Conservation (phyloP, 73 alveolate species). For the Paramecium primaurelia region DNA sequence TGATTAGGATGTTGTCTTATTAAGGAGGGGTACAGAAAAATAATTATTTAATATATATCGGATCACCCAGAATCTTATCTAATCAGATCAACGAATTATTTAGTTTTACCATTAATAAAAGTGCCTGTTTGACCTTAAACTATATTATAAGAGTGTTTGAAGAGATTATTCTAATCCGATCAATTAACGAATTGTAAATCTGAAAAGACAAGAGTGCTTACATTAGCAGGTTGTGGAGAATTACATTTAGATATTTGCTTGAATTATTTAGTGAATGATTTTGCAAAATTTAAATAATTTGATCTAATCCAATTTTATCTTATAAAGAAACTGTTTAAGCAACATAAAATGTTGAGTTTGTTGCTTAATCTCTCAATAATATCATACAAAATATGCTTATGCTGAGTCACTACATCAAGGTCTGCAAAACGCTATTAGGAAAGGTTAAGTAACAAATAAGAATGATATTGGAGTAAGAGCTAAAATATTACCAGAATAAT, state of each 20-base stretch:
- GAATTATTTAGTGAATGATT: conserved; percentile 94
- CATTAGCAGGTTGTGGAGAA: conserved; percentile 96
- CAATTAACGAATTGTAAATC: conserved; percentile 93
- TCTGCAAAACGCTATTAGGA: too few relatives aligned
- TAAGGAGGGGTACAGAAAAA: conserved; percentile 64
- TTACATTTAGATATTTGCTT: conserved; percentile 96
- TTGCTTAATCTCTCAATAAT: conserved; percentile 98
- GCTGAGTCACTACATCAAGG: too few relatives aligned
- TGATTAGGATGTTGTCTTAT: conserved; percentile 65
- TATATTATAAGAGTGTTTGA: conserved; percentile 96
- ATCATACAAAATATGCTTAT: too few relatives aligned
- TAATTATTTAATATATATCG: not conserved
- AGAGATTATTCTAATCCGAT: conserved; percentile 94
- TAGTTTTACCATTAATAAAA: not conserved
- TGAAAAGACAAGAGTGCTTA: conserved; percentile 56
- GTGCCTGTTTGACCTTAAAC: conserved; percentile 93
- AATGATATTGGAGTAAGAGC: too few relatives aligned
- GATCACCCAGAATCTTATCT: too few relatives aligned
- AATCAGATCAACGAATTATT: too few relatives aligned
- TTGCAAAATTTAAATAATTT: conserved; percentile 89
- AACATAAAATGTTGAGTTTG: conserved; percentile 76
- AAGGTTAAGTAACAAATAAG: too few relatives aligned
- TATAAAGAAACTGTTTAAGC: conserved; percentile 95
- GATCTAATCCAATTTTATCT: conserved; percentile 96
- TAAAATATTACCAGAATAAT: too few relatives aligned